phyloP scores from a whole-genome alignment of 2,329 filamentous ascomycete genomes.

The Tolypocladium endophyticum region DNA sequence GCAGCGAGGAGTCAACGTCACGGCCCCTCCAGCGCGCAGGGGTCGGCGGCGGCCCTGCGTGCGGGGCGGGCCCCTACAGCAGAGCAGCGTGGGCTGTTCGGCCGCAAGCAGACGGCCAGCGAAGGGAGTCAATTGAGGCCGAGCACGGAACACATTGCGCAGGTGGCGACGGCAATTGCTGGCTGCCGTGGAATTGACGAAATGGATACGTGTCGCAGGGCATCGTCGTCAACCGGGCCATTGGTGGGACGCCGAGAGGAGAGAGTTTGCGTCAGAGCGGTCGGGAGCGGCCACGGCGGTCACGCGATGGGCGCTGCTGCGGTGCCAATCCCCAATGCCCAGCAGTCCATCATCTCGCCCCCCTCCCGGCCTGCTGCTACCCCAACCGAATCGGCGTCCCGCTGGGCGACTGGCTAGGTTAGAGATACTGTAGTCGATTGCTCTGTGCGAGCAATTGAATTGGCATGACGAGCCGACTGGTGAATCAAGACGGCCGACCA shows the following conservation, averaged over 20 bases:
- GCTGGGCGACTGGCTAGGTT: no score
- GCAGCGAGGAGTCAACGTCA: neutral
- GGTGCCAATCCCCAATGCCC: neutral
- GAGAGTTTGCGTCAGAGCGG: neutral
- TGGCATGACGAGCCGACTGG: neutral
- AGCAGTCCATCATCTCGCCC: neutral
- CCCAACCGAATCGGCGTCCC: neutral
- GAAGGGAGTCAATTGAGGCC: neutral
- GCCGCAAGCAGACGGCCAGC: neutral
- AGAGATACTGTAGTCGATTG: no score
- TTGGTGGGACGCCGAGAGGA: neutral
- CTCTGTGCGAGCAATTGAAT: neutral
- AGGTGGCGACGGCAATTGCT: neutral
- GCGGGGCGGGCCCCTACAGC: neutral
- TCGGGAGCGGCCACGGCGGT: neutral
- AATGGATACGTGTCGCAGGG: neutral
- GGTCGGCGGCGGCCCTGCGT: neutral
- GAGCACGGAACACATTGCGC: neutral
- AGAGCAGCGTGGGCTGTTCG: neutral
- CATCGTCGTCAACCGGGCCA: neutral
- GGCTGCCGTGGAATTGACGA: neutral
- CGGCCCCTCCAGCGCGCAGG: neutral
- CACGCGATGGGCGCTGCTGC: neutral
- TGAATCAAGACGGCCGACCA: neutral
- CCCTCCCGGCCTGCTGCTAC: neutral